phyloP scores from a whole-genome alignment of 768 basidiomycete genomes.

The Auriscalpium orientale region DNA sequence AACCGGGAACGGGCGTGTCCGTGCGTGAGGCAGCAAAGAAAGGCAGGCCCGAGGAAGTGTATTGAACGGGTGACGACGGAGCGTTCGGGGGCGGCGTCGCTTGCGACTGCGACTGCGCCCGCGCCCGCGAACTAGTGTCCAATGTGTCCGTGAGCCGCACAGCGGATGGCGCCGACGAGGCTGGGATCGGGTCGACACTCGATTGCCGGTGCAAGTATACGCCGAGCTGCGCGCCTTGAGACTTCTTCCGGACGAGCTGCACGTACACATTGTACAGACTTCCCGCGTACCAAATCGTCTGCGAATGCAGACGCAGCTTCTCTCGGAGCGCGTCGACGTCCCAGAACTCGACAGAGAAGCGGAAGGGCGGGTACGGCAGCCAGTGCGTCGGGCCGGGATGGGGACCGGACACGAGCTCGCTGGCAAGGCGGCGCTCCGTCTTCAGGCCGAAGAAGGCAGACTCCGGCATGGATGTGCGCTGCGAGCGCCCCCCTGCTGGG shows the following conservation, averaged over 20 bases:
- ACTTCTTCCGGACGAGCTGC: constrained; percentile 74
- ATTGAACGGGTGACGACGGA: constrained; percentile 6
- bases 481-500: constrained; percentile 17
- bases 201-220: constrained; percentile 87
- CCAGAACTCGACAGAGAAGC: constrained; percentile 90
- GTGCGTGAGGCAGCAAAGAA: constrained; percentile 5
- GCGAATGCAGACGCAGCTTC: constrained; percentile 76
- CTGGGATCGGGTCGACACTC: constrained; percentile 70
- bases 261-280: constrained; percentile 85
- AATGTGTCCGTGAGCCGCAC: neutral
- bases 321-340: constrained; percentile 75
- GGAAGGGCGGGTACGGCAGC: constrained; percentile 71
- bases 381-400: constrained; percentile 42
- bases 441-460: constrained; percentile 59
- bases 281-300: constrained; percentile 87
- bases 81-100: neutral
- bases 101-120: constrained; percentile 2
- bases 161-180: constrained; percentile 46
- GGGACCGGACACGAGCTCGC: constrained; percentile 36
- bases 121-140: neutral
- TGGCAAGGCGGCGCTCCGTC: constrained; percentile 34
- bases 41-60: constrained; percentile 12
- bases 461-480: constrained; percentile 31
- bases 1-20: constrained; percentile 9
- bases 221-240: constrained; percentile 63